Conservation (phyloP, 345 rosid genomes). For the Lenwebbia sp. region DNA sequence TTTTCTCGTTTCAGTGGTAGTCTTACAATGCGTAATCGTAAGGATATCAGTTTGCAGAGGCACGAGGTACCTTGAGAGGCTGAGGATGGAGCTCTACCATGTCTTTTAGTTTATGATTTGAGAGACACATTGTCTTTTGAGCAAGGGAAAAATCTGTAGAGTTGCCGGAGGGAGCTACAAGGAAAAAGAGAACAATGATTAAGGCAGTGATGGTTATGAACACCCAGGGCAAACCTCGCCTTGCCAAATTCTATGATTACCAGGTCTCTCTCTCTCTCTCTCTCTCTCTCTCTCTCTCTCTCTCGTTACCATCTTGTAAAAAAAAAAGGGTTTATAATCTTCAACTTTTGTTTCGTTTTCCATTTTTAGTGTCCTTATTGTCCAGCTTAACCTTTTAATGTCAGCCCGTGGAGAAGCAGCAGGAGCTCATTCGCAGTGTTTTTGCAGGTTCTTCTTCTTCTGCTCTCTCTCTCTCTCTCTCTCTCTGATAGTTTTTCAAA, state of each 20-base stretch:
- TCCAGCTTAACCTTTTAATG: neutral
- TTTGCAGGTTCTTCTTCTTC: slow-evolving; percentile 46
- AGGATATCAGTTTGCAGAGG: neutral
- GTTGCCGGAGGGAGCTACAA: neutral
- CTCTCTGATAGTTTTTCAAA: neutral
- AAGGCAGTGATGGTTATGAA: slow-evolving; percentile 82
- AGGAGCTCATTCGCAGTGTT: slow-evolving; percentile 70
- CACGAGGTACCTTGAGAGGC: neutral
- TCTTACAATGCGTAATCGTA: neutral
- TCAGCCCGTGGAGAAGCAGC: slow-evolving; percentile 82
- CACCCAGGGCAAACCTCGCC: slow-evolving; percentile 90
- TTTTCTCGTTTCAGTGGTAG: neutral
- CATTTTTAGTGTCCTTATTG: neutral
- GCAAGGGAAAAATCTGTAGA: neutral
- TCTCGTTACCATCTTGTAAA: neutral
- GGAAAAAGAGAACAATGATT: slow-evolving; percentile 32
- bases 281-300: neutral
- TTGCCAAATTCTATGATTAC: slow-evolving; percentile 74
- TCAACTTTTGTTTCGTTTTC: neutral
- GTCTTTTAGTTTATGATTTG: neutral
- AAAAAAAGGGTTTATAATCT: neutral
- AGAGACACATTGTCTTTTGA: neutral
- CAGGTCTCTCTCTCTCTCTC: slow-evolving; percentile 23
- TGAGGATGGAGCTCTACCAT: neutral
- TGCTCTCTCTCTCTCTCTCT: neutral